Evolutionary conservation across 1,139 yeast species (phyloP).

Genomic region (Hyphopichia fennica): DNA sequence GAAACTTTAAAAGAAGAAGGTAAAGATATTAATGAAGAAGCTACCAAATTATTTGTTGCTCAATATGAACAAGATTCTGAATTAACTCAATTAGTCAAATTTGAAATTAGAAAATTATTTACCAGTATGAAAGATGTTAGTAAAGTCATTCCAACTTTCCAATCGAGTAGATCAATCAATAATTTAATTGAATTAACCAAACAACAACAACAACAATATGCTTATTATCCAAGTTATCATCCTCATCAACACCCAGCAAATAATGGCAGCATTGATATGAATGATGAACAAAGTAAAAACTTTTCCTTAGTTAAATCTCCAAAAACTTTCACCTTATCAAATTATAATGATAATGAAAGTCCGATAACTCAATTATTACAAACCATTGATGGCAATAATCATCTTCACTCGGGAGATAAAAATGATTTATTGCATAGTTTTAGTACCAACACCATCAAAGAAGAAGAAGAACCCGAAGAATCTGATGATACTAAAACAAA

Average conservation of each 20-base stretch:
- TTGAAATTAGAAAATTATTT: slow-evolving; percentile 39
- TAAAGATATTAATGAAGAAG: slow-evolving; percentile 5
- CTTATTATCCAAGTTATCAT: slow-evolving; percentile 5
- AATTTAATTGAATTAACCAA: slow-evolving; percentile 25
- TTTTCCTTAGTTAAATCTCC: slow-evolving; percentile 43
- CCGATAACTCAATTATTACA: slow-evolving; percentile 40
- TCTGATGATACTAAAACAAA: slow-evolving; percentile 4
- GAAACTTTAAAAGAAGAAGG: slow-evolving; percentile 7
- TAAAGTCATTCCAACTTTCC: slow-evolving; percentile 39
- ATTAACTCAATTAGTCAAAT: slow-evolving; percentile 35
- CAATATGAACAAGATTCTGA: slow-evolving; percentile 24
- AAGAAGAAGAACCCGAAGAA: slow-evolving; percentile 43
- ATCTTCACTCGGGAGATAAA: slow-evolving; percentile 11
- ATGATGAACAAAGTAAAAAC: slow-evolving; percentile 11
- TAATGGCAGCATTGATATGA: not conserved
- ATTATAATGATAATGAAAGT: slow-evolving; percentile 38
- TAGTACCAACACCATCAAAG: slow-evolving; percentile 39
- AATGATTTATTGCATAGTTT: slow-evolving; percentile 24
- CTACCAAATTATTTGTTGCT: slow-evolving; percentile 8
- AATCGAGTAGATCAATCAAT: slow-evolving; percentile 32
- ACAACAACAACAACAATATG: slow-evolving; percentile 9
- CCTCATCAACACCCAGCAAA: slow-evolving; percentile 2
- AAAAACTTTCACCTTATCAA: slow-evolving; percentile 41
- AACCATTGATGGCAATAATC: slow-evolving; percentile 16
- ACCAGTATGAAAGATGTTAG: slow-evolving; percentile 36